These are phyloP conservation scores for Jaenimonas drosophilae DNA, from an alignment of 208 protist genomes.

Conservation along the genomic window DNA sequence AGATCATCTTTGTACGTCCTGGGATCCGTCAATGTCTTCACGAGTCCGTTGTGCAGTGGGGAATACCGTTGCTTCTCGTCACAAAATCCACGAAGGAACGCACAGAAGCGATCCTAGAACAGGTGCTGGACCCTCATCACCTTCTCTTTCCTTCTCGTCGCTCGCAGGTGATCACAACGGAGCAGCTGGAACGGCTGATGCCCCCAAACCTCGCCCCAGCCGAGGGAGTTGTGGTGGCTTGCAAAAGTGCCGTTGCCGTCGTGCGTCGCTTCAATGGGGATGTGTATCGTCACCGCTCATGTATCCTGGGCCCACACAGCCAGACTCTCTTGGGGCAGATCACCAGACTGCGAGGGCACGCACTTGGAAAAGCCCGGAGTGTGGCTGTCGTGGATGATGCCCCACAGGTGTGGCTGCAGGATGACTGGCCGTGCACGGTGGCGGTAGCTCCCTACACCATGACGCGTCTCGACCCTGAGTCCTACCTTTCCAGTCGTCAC, in stretches of 20 bases:
- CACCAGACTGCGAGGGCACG: no score
- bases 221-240: neutral
- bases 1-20: constrained; percentile 60
- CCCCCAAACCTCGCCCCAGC: no score
- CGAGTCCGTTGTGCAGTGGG: constrained; percentile 39
- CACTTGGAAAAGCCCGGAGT: constrained; percentile 26
- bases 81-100: constrained; percentile 55
- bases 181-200: no score
- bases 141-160: constrained; percentile 26
- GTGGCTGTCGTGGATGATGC: constrained; percentile 69
- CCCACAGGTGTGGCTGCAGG: constrained; percentile 52
- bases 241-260: neutral
- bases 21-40: constrained; percentile 46
- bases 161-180: constrained; percentile 15
- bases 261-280: neutral
- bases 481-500: constrained; percentile 25
- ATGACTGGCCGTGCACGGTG: constrained; percentile 60
- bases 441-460: constrained; percentile 63
- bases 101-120: constrained; percentile 44
- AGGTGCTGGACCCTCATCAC: constrained; percentile 43
- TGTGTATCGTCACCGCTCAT: neutral
- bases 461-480: constrained; percentile 32
- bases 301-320: no score
- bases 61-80: constrained; percentile 63
- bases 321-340: no score